Conservation (phyloP, 768 basidiomycete genomes). For the Punctularia strigosozonata region DNA sequence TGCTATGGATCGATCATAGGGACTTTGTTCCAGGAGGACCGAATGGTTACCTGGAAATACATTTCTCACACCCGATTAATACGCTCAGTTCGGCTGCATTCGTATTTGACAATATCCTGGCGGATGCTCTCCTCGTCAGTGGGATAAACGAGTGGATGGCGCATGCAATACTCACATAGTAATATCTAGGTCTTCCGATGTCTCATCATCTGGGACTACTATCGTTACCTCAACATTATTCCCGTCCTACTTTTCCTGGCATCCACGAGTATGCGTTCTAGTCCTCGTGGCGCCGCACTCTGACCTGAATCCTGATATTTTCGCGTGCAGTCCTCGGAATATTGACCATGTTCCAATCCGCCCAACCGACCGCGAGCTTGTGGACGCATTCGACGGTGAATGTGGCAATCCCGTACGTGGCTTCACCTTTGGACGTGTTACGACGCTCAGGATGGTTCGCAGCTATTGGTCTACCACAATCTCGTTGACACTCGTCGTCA, state of each 20-base stretch:
- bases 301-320: too few relatives aligned
- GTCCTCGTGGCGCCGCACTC: not conserved
- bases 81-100: slow-evolving; percentile 12
- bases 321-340: too few relatives aligned
- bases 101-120: not conserved
- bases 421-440: too few relatives aligned
- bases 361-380: too few relatives aligned
- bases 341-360: too few relatives aligned
- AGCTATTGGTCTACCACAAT: slow-evolving; percentile 14
- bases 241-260: slow-evolving; percentile 1
- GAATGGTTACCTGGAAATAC: slow-evolving; percentile 8
- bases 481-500: slow-evolving; percentile 20
- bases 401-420: too few relatives aligned
- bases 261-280: slow-evolving; percentile 3
- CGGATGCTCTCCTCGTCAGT: too few relatives aligned
- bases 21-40: slow-evolving; percentile 7
- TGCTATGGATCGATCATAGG: slow-evolving; percentile 22
- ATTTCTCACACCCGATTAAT: slow-evolving; percentile 11
- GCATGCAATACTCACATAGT: too few relatives aligned
- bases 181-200: slow-evolving; percentile 5
- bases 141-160: too few relatives aligned
- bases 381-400: too few relatives aligned
- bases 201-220: slow-evolving; percentile 4
- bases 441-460: too few relatives aligned
- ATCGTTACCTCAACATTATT: slow-evolving; percentile 1